Percentiles rank a stretch among this genome's conserved stretches.
These are phyloP conservation scores for Wickerhamiella dianesei DNA, from an alignment of 805 yeast genomes.

Conservation along the genomic window DNA sequence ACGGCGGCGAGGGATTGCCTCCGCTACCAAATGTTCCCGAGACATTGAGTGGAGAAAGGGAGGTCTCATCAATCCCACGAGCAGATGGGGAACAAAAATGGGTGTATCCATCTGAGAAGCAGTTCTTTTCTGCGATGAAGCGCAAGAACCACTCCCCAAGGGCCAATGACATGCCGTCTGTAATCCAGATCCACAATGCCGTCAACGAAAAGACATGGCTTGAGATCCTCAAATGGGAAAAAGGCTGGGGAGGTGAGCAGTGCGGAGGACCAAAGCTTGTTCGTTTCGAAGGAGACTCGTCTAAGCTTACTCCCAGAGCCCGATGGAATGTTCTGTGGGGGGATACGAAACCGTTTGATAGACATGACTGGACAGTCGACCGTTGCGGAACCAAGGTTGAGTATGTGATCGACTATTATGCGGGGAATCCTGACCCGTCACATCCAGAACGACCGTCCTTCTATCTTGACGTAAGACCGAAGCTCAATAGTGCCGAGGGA, in stretches of 20 bases:
- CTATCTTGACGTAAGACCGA: constrained; percentile 84
- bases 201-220: constrained; percentile 91
- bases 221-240: constrained; percentile 75
- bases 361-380: constrained; percentile 88
- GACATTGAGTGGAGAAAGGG: constrained; percentile 56
- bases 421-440: constrained; percentile 38
- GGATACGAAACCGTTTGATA: constrained; percentile 70
- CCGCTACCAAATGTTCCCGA: constrained; percentile 19
- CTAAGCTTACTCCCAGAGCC: constrained; percentile 80
- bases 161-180: constrained; percentile 70
- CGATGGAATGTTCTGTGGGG: constrained; percentile 54
- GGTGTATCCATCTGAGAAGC: constrained; percentile 93
- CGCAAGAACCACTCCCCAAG: constrained; percentile 80
- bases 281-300: constrained; percentile 79
- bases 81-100: constrained; percentile 48
- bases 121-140: constrained; percentile 86
- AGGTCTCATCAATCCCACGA: constrained; percentile 70
- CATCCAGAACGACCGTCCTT: constrained; percentile 44
- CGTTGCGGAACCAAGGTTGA: constrained; percentile 75
- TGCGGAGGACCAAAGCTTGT: constrained; percentile 83
- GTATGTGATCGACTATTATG: constrained; percentile 86
- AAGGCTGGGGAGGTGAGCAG: constrained; percentile 19
- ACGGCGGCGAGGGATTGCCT: constrained; percentile 25
- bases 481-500: constrained; percentile 72
- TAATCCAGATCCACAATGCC: constrained; percentile 86